Evolutionary conservation across 1,284 basidiomycete genomes (phyloP).

Genomic region (Ceratobasidium sp.): DNA sequence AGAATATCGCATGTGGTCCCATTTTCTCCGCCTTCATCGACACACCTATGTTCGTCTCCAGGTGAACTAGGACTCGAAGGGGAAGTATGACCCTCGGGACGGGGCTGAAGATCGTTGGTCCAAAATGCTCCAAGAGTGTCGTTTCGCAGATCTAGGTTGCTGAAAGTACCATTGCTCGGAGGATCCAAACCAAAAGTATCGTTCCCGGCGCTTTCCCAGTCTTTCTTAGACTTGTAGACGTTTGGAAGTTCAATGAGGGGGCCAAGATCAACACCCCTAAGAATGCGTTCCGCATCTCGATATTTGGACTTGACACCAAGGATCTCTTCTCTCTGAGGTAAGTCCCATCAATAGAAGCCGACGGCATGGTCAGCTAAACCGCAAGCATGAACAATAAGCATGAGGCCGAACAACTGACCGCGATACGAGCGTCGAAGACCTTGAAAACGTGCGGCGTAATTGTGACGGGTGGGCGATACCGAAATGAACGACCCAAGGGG

Average conservation of each 20-base stretch:
- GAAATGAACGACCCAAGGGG: constrained; percentile 16
- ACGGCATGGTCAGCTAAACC: constrained; percentile 7
- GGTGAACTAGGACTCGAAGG: not conserved
- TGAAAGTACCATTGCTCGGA: not conserved
- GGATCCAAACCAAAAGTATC: not conserved
- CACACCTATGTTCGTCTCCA: constrained; percentile 9
- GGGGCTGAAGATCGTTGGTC: constrained; percentile 6
- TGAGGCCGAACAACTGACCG: constrained; percentile 12
- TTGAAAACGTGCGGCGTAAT: not conserved
- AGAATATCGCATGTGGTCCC: not conserved
- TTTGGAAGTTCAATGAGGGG: not conserved
- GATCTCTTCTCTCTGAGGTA: constrained; percentile 7
- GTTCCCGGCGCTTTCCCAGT: not conserved
- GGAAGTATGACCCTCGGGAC: not conserved
- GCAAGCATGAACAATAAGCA: not conserved
- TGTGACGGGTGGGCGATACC: constrained; percentile 5
- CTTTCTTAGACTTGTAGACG: not conserved
- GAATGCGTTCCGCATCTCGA: constrained; percentile 13
- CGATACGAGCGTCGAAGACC: constrained; percentile 28
- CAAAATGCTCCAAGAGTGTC: constrained; percentile 1
- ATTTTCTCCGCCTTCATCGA: not conserved
- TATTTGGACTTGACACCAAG: constrained; percentile 18
- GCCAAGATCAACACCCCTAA: not conserved
- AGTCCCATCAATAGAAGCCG: constrained; percentile 10
- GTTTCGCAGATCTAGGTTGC: not conserved